These are phyloP conservation scores for Ceratonia siliqua DNA, from an alignment of 306 rosid genomes.

Conservation along the genomic window DNA sequence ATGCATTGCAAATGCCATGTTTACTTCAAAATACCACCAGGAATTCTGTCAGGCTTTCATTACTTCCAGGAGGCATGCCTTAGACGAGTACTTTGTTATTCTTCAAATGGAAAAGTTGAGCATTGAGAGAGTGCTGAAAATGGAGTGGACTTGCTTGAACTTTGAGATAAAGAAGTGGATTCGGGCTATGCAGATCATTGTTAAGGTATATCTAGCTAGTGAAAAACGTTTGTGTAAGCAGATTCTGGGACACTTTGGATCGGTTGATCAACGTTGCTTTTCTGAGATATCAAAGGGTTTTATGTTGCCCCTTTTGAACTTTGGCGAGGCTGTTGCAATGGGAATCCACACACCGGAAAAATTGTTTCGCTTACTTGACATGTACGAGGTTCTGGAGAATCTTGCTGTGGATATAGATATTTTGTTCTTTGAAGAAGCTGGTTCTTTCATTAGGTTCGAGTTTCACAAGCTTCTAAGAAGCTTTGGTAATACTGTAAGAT, in stretches of 20 bases:
- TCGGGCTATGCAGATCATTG: conserved; percentile 47
- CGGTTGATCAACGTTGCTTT: conserved; percentile 45
- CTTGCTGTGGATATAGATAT: conserved; percentile 43
- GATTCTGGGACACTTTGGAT: conserved; percentile 50
- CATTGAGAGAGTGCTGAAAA: conserved; percentile 53
- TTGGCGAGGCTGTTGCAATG: conserved; percentile 59
- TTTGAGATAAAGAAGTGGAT: conserved; percentile 59
- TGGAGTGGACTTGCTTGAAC: conserved; percentile 58
- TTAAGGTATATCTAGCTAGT: conserved; percentile 53
- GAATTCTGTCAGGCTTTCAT: conserved; percentile 58
- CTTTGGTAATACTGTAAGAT: conserved; percentile 43
- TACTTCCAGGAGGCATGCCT: conserved; percentile 50
- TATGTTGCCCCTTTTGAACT: conserved; percentile 48
- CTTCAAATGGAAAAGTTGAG: conserved; percentile 50
- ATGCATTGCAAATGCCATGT: conserved; percentile 63
- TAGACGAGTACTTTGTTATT: conserved; percentile 52
- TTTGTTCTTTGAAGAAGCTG: conserved; percentile 51
- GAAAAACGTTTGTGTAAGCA: conserved; percentile 59
- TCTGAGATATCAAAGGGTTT: conserved; percentile 49
- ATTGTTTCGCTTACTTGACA: conserved; percentile 60
- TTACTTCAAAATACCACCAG: conserved; percentile 53
- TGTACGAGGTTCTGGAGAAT: conserved; percentile 57
- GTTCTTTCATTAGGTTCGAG: conserved; percentile 42
- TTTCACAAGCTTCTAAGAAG: conserved; percentile 47
- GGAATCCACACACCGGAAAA: conserved; percentile 51